Evolutionary conservation across 108 stramenopile species (phyloP).

Genomic region (Pseudonitzschia multistriata): DNA sequence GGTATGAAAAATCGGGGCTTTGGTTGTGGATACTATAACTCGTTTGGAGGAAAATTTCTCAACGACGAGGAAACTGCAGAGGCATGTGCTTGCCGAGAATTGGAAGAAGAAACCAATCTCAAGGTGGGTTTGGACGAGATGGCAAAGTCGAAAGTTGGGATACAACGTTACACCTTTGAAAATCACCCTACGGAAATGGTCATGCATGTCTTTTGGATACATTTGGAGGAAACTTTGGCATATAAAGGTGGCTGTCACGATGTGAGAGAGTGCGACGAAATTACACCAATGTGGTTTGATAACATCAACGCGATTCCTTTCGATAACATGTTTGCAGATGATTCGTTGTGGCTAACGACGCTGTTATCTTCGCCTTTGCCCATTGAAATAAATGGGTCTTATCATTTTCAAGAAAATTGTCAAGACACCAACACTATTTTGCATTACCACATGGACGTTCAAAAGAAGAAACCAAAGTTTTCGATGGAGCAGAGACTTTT

Average conservation of each 20-base stretch:
- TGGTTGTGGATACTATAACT: slow-evolving; percentile 68
- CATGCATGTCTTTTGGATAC: slow-evolving; percentile 65
- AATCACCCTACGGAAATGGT: slow-evolving; percentile 60
- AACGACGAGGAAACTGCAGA: slow-evolving; percentile 31
- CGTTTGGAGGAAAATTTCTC: slow-evolving; percentile 75
- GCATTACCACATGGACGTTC: slow-evolving; percentile 43
- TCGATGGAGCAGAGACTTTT: slow-evolving; percentile 62
- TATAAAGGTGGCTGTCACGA: slow-evolving; percentile 32
- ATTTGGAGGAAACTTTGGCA: slow-evolving; percentile 19
- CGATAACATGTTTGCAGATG: slow-evolving; percentile 83
- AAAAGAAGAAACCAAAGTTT: slow-evolving; percentile 6
- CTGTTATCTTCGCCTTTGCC: slow-evolving; percentile 41
- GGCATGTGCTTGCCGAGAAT: slow-evolving; percentile 61
- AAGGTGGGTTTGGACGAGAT: slow-evolving; percentile 33
- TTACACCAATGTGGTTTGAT: slow-evolving; percentile 70
- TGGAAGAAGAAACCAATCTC: slow-evolving; percentile 69
- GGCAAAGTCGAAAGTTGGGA: slow-evolving; percentile 54
- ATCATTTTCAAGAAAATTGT: slow-evolving; percentile 64
- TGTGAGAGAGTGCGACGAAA: slow-evolving; percentile 59
- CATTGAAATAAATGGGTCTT: slow-evolving; percentile 58
- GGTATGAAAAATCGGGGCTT: slow-evolving; percentile 74
- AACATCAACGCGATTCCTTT: slow-evolving; percentile 57
- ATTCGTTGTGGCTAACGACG: slow-evolving; percentile 64
- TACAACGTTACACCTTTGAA: slow-evolving; percentile 63
- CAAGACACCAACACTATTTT: slow-evolving; percentile 57